Base-by-base conservation (phyloP, 2,329 filamentous ascomycete genomes). In the Colletotrichum sidae region DNA sequence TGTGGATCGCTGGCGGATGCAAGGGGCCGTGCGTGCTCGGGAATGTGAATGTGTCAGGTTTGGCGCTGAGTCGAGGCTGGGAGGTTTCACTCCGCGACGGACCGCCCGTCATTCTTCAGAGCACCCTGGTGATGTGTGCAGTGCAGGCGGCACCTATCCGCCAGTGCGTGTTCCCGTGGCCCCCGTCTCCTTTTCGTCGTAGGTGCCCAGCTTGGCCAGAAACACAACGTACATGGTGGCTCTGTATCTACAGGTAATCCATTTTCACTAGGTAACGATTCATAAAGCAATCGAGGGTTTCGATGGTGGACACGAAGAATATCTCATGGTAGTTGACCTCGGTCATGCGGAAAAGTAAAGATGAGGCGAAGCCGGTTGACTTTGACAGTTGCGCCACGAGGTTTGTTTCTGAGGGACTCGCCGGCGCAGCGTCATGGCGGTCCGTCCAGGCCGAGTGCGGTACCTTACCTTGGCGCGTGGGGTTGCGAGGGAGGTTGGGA, bases 61-160 rank as follows among this genome's bases (percentile, higher is more conserved):
- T 49, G 37, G 39, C 45, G 25, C 50, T 13, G 38, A 34, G 45
- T 62, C 37, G 53, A 49, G 37, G 53, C 53, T 52, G 57, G 49
- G 42, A 62, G 46, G 62, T 47, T 65, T 65, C 62, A 62, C 46
- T 57, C 53, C 37, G 34, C 25, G 34, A 44, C 46, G 46, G 34
- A 38, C 47, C 58, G 42, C 53, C 35, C 17, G 41, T 39, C 39
- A 47, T 60, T 37, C 12, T 41, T 37, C 41, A 39, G 63, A 25
- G 25, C 25, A 44, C 59, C 59, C 63, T 63, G 59, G 52, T 10
- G 17, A 47, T 47, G 42, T 61, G 57, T 41, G 15, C 17, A 42
- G 52, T 37, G 56, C n/a, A 57, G 58, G 41, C 57, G 58, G 58
- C 46, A 47, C 45, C 34, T 60, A 34, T 44, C 44, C 47, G 45